phyloP scores from a whole-genome alignment of 2,329 filamentous ascomycete genomes.

The Calcarisporium arbuscula region DNA sequence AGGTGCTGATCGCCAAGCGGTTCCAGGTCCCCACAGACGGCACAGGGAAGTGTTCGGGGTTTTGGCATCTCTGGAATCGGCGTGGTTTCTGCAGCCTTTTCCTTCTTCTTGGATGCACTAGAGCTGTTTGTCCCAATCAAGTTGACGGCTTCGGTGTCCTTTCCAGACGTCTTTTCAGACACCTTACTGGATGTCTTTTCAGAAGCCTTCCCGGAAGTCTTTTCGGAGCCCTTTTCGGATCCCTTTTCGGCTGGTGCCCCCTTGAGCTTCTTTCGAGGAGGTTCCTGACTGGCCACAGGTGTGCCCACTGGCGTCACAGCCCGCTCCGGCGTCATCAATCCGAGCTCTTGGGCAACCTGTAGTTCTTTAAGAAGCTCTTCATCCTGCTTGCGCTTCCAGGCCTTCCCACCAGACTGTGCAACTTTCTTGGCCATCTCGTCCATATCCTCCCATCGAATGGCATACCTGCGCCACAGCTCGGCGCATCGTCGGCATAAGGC shows the following conservation, averaged over 20 bases:
- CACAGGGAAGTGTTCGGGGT: constrained; percentile 73
- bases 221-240: constrained; percentile 41
- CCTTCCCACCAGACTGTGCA: constrained; percentile 68
- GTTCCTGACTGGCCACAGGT: constrained; percentile 34
- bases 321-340: constrained; percentile 35
- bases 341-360: constrained; percentile 55
- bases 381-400: constrained; percentile 83
- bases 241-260: constrained; percentile 44
- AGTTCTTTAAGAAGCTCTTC: constrained; percentile 81
- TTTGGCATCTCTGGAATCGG: constrained; percentile 71
- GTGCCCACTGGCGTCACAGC: constrained; percentile 30
- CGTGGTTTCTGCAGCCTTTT: constrained; percentile 47
- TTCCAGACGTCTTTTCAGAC: constrained; percentile 51
- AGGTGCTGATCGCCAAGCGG: constrained; percentile 65
- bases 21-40: constrained; percentile 72
- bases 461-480: constrained; percentile 91
- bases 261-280: constrained; percentile 62
- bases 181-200: constrained; percentile 54
- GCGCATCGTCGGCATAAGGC: constrained; percentile 88
- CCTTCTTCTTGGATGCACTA: constrained; percentile 50
- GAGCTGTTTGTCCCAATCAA: too few relatives aligned
- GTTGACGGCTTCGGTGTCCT: too few relatives aligned
- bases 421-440: constrained; percentile 90
- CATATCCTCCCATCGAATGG: constrained; percentile 88
- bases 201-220: constrained; percentile 25